Conservation (phyloP, 2,329 filamentous ascomycete species). For the Aspergillus carbonarius region DNA sequence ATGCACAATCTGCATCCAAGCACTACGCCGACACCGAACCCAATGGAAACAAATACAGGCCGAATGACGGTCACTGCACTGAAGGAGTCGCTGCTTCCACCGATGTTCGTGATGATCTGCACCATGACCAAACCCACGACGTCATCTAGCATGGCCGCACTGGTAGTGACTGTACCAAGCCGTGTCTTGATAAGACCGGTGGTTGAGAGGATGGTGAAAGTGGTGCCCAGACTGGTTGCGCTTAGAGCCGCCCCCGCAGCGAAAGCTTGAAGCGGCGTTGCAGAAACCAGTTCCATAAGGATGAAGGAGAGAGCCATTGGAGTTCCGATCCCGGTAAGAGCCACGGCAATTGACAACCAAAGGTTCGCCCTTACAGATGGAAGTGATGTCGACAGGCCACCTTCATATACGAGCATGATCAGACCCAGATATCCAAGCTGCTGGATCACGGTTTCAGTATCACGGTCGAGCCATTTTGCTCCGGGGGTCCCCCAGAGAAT, state of each 20-base stretch:
- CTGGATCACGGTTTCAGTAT: constrained; percentile 57
- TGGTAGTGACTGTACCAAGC: constrained; percentile 63
- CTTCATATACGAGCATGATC: constrained; percentile 71
- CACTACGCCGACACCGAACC: background rate
- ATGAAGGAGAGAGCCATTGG: constrained; percentile 68
- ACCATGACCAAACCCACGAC: constrained; percentile 76
- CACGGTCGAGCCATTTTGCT: constrained; percentile 56
- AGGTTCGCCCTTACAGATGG: constrained; percentile 60
- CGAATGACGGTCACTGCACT: background rate
- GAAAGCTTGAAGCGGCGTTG: constrained; percentile 63
- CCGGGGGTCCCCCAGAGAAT: constrained; percentile 69
- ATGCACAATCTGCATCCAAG: constrained; percentile 36
- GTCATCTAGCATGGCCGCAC: constrained; percentile 80
- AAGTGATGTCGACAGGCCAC: constrained; percentile 37
- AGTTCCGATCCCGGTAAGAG: constrained; percentile 62
- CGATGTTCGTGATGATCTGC: constrained; percentile 63
- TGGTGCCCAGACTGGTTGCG: constrained; percentile 72
- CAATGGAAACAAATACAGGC: background rate
- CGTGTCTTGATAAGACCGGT: constrained; percentile 56
- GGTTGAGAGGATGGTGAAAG: constrained; percentile 63
- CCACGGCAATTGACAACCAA: constrained; percentile 60
- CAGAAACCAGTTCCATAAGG: constrained; percentile 50
- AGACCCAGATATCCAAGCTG: constrained; percentile 71
- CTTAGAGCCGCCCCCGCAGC: constrained; percentile 71
- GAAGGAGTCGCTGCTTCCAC: background rate